Percentiles rank a stretch among this genome's conserved stretches.
phyloP scores from a whole-genome alignment of 208 protist genomes.

The Crithidia thermophila region DNA sequence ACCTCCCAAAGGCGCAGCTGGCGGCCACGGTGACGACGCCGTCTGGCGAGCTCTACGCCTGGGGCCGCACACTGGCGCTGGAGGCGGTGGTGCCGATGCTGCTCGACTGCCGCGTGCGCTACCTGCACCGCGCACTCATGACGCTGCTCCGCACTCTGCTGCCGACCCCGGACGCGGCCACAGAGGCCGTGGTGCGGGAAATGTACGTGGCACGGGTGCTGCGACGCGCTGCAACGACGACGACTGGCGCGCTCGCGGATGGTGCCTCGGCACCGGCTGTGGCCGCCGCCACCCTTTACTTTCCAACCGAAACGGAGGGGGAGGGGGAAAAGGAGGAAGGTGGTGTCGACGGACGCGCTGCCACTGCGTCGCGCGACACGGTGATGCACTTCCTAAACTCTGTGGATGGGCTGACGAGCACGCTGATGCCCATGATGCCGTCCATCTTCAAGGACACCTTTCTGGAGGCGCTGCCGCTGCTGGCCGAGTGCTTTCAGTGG shows the following conservation, averaged over 20 bases:
- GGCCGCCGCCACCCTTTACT: slow-evolving; percentile 22
- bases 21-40: slow-evolving; percentile 1
- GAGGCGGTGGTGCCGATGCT: slow-evolving; percentile 74
- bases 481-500: slow-evolving; percentile 74
- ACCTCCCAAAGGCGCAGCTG: slow-evolving; percentile 28
- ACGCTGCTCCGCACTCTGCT: slow-evolving; percentile 57
- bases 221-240: not conserved
- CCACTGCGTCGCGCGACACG: slow-evolving; percentile 20
- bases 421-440: slow-evolving; percentile 74
- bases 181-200: slow-evolving; percentile 16
- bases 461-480: slow-evolving; percentile 70
- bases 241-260: not conserved
- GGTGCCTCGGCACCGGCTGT: not conserved
- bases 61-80: slow-evolving; percentile 30
- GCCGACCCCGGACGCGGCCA: slow-evolving; percentile 7
- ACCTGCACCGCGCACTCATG: slow-evolving; percentile 81
- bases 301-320: not conserved
- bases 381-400: slow-evolving; percentile 79
- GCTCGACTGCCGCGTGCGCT: slow-evolving; percentile 80
- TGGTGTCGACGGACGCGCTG: not conserved
- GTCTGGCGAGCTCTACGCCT: slow-evolving; percentile 14
- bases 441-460: slow-evolving; percentile 70
- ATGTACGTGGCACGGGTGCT: slow-evolving; percentile 22
- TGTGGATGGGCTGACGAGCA: slow-evolving; percentile 70
- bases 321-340: not conserved